These are phyloP conservation scores for Papiliotrema terrestris DNA, from an alignment of 1,284 basidiomycete species.

Conservation along the genomic window DNA sequence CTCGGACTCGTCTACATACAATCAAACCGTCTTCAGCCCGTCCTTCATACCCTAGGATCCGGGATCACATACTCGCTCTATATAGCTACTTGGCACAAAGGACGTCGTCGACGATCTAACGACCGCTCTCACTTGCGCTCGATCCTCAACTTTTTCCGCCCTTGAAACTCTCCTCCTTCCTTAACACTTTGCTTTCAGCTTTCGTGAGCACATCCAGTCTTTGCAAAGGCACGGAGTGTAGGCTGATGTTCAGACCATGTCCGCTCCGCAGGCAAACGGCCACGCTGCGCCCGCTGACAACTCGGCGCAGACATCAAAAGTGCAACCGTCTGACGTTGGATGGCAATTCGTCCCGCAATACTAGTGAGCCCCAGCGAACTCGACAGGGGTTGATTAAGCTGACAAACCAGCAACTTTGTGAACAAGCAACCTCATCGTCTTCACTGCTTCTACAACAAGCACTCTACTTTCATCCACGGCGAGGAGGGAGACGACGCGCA, in stretches of 20 bases:
- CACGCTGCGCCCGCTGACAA: constrained; percentile 24
- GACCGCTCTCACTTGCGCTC: background rate
- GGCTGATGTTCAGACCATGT: constrained; percentile 19
- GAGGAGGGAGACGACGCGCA: constrained; percentile 92
- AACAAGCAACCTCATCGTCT: constrained; percentile 95
- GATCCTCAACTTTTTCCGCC: background rate
- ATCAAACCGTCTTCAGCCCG: background rate
- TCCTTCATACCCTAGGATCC: too few relatives aligned
- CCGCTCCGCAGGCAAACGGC: constrained; percentile 29
- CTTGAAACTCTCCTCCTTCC: background rate
- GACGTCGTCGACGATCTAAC: background rate
- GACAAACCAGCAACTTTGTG: constrained; percentile 68
- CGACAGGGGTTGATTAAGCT: constrained; percentile 1
- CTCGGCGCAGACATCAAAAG: constrained; percentile 22
- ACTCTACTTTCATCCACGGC: constrained; percentile 92
- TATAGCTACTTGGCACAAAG: too few relatives aligned
- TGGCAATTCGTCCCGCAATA: constrained; percentile 97
- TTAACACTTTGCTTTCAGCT: background rate
- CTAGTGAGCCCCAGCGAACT: constrained; percentile 55
- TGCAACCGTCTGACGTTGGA: constrained; percentile 60
- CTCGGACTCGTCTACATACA: too few relatives aligned
- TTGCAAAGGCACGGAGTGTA: background rate
- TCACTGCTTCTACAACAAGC: constrained; percentile 99
- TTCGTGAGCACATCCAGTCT: background rate
- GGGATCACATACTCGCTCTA: too few relatives aligned